A percentile compares a stretch with the other conserved stretches of the same genome.
phyloP scores from a whole-genome alignment of 75 land plant species.

The Pinus taeda region DNA sequence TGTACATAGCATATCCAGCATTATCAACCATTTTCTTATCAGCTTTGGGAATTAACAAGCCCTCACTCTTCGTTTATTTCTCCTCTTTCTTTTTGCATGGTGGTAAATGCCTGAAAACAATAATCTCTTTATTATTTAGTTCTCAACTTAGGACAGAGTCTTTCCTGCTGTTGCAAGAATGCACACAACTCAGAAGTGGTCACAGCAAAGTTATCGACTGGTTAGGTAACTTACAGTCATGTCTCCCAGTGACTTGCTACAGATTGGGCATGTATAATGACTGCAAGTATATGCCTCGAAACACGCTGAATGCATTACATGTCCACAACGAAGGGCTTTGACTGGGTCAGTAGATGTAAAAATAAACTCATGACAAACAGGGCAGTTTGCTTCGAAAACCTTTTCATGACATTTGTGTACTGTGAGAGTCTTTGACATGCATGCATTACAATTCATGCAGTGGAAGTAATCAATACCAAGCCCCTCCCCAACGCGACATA shows the following conservation, averaged over 20 bases:
- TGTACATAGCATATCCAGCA: neutral
- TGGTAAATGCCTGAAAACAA: neutral
- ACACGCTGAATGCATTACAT: constrained; percentile 83
- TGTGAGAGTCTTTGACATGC: constrained; percentile 52
- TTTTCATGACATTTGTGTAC: constrained; percentile 72
- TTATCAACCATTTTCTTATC: neutral
- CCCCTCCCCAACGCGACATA: constrained; percentile 77
- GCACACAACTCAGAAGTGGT: neutral
- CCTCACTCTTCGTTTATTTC: neutral
- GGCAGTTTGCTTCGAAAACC: constrained; percentile 63
- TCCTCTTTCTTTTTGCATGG: neutral
- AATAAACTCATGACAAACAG: constrained; percentile 69
- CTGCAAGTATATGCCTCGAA: constrained; percentile 74
- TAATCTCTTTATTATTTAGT: neutral
- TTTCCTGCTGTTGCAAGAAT: neutral
- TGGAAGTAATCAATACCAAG: constrained; percentile 75
- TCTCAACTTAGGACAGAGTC: constrained; percentile 3
- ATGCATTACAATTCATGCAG: constrained; percentile 86
- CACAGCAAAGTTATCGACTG: neutral
- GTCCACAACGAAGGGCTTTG: constrained; percentile 76
- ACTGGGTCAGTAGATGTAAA: constrained; percentile 74
- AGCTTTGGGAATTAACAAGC: neutral
- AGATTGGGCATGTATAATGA: constrained; percentile 78
- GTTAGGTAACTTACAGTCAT: constrained; percentile 56
- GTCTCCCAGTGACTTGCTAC: constrained; percentile 82